phyloP scores from a whole-genome alignment of 305 asterid genomes.

The Fraxinus latifolia region DNA sequence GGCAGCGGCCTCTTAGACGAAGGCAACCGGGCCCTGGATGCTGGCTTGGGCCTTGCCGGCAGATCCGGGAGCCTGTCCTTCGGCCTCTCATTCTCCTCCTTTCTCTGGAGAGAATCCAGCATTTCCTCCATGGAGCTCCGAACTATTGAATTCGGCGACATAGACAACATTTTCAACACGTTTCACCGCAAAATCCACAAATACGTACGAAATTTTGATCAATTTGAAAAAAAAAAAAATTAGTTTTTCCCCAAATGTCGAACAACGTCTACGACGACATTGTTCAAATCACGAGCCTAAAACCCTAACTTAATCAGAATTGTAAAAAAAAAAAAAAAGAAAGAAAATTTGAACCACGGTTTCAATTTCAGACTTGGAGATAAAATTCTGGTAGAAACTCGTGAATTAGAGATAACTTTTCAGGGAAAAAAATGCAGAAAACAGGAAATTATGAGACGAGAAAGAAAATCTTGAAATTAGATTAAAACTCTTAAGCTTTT shows the following conservation, averaged over 20 bases:
- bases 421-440: conserved; percentile 21
- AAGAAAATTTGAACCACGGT: not conserved
- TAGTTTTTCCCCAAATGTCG: conserved; percentile 7
- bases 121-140: conserved; percentile 93
- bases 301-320: conserved; percentile 39
- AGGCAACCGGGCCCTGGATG: conserved; percentile 65
- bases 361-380: not conserved
- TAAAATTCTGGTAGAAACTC: not conserved
- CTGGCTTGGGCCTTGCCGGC: conserved; percentile 71
- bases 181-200: not conserved
- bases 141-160: conserved; percentile 48
- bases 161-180: conserved; percentile 40
- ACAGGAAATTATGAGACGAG: not conserved
- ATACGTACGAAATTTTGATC: not conserved
- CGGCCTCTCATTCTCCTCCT: conserved; percentile 53
- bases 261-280: conserved; percentile 45
- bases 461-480: conserved; percentile 12
- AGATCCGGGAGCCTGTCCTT: conserved; percentile 79
- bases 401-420: conserved; percentile 16
- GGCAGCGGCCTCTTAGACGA: conserved; percentile 58
- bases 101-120: conserved; percentile 75
- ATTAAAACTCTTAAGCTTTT: conserved; percentile 8
- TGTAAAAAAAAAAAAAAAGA: not conserved
- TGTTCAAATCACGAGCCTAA: conserved; percentile 34
- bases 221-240: not conserved